These are phyloP conservation scores for Microcera coccophila DNA, from an alignment of 2,329 filamentous ascomycete species.

Conservation along the genomic window DNA sequence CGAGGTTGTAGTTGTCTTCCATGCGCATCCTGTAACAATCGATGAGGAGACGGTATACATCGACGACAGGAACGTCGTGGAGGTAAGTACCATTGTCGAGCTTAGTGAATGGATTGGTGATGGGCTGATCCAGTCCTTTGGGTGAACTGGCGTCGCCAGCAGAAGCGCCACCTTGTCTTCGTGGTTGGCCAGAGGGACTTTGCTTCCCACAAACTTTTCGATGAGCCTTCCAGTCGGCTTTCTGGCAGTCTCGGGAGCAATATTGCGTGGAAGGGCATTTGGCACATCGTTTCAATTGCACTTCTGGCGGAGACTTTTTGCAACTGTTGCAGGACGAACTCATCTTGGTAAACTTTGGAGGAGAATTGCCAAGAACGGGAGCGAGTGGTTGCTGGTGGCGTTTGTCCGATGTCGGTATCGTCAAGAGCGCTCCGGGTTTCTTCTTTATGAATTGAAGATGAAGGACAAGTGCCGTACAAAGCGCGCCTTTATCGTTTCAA, in stretches of 20 bases:
- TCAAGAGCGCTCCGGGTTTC: no score
- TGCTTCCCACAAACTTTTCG: slow-evolving; percentile 40
- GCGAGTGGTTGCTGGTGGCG: no score
- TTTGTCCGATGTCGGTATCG: no score
- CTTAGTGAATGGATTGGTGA: slow-evolving; percentile 37
- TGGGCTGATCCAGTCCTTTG: slow-evolving; percentile 28
- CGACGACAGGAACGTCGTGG: slow-evolving; percentile 39
- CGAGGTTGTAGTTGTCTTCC: slow-evolving; percentile 33
- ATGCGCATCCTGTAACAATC: slow-evolving; percentile 47
- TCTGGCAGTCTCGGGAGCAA: slow-evolving; percentile 51
- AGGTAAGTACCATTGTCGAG: slow-evolving; percentile 41
- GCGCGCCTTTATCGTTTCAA: no score
- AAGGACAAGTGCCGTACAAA: no score
- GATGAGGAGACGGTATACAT: slow-evolving; percentile 44
- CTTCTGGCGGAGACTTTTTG: slow-evolving; percentile 25
- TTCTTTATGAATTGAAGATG: no score
- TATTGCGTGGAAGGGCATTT: slow-evolving; percentile 45
- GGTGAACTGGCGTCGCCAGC: slow-evolving; percentile 11
- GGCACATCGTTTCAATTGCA: slow-evolving; percentile 39
- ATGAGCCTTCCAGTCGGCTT: slow-evolving; percentile 47
- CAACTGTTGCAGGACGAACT: slow-evolving; percentile 28
- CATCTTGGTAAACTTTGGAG: no score
- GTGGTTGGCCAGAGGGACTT: no score
- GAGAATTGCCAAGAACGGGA: no score
- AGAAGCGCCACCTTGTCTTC: not conserved